Percentiles rank a stretch among this genome's conserved stretches.
Conservation (phyloP, 2,329 filamentous ascomycete species). For the Xylariomycetidae sp. region DNA sequence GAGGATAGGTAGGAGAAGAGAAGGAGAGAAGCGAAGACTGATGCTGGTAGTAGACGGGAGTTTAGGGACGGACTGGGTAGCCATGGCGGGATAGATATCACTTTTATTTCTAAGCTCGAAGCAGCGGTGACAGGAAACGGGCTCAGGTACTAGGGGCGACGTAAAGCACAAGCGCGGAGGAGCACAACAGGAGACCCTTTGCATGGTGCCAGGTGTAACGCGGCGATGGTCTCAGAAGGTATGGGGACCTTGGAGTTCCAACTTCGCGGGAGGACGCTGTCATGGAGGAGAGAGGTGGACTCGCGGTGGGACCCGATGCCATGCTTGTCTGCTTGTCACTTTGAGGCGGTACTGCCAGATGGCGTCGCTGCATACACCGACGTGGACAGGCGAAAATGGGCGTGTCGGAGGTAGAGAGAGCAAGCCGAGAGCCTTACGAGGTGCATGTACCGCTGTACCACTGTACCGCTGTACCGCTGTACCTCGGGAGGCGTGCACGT, state of each 20-base stretch:
- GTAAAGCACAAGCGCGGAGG: conserved; percentile 18
- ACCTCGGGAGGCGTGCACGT: no score
- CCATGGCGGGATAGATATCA: conserved; percentile 28
- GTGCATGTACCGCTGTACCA: conserved; percentile 15
- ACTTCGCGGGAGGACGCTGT: conserved; percentile 22
- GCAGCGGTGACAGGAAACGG: conserved; percentile 29
- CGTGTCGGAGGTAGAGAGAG: conserved; percentile 16
- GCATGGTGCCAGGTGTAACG: conserved; percentile 25
- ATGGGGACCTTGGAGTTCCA: conserved; percentile 23
- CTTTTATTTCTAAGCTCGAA: conserved; percentile 28
- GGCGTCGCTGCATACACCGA: conserved; percentile 18
- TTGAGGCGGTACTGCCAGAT: conserved; percentile 2
- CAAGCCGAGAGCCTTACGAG: conserved; percentile 21
- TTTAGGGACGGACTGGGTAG: background rate
- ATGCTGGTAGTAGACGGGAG: conserved; percentile 2
- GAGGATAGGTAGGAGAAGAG: conserved; percentile 8
- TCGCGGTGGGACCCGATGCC: conserved; percentile 19
- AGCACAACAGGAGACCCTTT: conserved; percentile 26
- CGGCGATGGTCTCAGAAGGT: conserved; percentile 26
- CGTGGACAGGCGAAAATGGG: conserved; percentile 20
- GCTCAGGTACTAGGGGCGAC: conserved; percentile 21
- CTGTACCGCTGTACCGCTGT: conserved; percentile 6
- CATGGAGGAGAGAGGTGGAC: conserved; percentile 22
- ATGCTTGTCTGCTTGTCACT: no score
- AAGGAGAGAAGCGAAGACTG: conserved; percentile 9